These are phyloP conservation scores for Magnusiomyces fungicola DNA, from an alignment of 1,139 yeast genomes.

Conservation along the genomic window DNA sequence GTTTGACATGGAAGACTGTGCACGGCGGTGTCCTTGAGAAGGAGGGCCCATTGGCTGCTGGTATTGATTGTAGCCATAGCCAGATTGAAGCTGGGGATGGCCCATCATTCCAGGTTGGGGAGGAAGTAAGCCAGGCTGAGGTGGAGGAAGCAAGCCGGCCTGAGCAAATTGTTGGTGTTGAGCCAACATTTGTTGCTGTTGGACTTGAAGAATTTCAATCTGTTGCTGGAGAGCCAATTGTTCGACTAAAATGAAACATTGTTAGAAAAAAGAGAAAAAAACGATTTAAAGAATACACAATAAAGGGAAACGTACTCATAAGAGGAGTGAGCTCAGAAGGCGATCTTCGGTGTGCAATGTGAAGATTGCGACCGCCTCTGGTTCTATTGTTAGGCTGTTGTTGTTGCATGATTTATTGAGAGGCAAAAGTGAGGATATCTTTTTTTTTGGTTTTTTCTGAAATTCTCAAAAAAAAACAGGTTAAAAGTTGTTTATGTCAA, in stretches of 20 bases:
- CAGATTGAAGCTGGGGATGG: constrained; percentile 18
- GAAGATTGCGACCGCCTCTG: constrained; percentile 37
- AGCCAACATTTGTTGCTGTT: constrained; percentile 76
- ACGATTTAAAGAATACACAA: background rate
- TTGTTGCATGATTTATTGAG: constrained; percentile 5
- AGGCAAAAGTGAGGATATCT: background rate
- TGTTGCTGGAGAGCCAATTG: constrained; percentile 91
- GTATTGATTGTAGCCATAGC: constrained; percentile 27
- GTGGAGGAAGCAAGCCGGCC: constrained; percentile 20
- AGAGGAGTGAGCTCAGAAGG: constrained; percentile 92
- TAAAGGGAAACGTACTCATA: constrained; percentile 48
- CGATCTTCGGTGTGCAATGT: constrained; percentile 90
- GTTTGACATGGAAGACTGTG: constrained; percentile 28
- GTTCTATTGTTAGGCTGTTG: constrained; percentile 14
- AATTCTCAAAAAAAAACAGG: too few species aligned
- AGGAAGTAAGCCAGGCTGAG: constrained; percentile 8
- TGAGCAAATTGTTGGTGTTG: constrained; percentile 49
- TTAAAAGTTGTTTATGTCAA: too few species aligned
- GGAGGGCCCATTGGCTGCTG: constrained; percentile 19
- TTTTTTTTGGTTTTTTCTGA: background rate
- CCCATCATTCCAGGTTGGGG: constrained; percentile 18
- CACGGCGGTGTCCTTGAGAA: constrained; percentile 27
- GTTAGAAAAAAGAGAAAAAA: constrained; percentile 3
- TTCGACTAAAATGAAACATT: constrained; percentile 57
- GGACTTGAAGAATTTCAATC: constrained; percentile 82